Conservation (phyloP, 2,329 filamentous ascomycete species). For the Fusarium zealandicum region DNA sequence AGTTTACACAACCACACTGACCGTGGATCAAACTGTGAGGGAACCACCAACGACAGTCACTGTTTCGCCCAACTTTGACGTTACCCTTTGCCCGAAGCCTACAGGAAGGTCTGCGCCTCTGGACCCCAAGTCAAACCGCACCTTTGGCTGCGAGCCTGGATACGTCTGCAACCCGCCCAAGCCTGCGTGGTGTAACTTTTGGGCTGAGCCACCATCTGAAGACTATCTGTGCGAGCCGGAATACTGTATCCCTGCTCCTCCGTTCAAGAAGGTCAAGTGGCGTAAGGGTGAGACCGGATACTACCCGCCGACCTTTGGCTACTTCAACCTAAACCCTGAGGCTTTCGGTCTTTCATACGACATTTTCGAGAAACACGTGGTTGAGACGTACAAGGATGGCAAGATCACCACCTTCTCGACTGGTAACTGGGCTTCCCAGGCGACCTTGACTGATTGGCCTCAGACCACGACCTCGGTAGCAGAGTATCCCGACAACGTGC, state of each 20-base stretch:
- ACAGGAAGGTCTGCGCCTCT: conserved; percentile 48
- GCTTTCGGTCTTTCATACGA: conserved; percentile 69
- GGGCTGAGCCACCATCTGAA: conserved; percentile 54
- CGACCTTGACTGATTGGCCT: conserved; percentile 51
- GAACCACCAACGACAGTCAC: conserved; percentile 42
- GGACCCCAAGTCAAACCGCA: conserved; percentile 50
- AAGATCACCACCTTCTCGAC: conserved; percentile 57
- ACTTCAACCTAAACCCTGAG: conserved; percentile 69
- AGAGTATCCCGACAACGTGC: conserved; percentile 9
- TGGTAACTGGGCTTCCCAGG: conserved; percentile 63
- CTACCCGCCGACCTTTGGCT: conserved; percentile 59
- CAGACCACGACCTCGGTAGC: conserved; percentile 26
- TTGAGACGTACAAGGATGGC: conserved; percentile 47
- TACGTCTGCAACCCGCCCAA: conserved; percentile 61
- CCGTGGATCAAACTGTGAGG: conserved; percentile 41
- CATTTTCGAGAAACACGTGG: conserved; percentile 61
- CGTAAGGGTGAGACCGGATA: conserved; percentile 54
- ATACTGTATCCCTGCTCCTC: conserved; percentile 55
- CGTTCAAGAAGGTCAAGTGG: conserved; percentile 51
- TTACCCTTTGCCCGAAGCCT: conserved; percentile 55
- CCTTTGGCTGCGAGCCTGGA: conserved; percentile 63
- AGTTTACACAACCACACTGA: conserved; percentile 43
- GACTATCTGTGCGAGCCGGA: conserved; percentile 56
- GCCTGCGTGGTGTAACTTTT: conserved; percentile 59
- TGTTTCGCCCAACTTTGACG: conserved; percentile 38